Percentiles rank a stretch among this genome's conserved stretches.
phyloP scores from a whole-genome alignment of 2,329 filamentous ascomycete species.

The Exophiala phaeomuriformis region DNA sequence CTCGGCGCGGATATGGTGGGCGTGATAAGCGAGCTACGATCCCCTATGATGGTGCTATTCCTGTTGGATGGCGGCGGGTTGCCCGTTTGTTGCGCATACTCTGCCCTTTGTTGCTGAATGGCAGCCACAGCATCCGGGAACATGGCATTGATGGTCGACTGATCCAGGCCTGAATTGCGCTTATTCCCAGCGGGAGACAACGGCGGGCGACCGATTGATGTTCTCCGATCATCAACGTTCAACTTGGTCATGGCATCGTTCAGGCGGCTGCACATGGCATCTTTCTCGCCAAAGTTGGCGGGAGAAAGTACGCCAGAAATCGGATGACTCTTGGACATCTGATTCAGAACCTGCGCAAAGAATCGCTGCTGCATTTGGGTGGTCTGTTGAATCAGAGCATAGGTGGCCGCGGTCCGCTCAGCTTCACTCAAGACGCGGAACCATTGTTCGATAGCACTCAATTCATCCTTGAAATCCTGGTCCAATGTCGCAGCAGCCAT shows the following conservation, averaged over 20 bases:
- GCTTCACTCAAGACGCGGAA: constrained; percentile 96
- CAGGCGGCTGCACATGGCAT: constrained; percentile 92
- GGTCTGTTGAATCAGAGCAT: constrained; percentile 93
- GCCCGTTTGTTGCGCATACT: constrained; percentile 92
- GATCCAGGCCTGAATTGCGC: constrained; percentile 88
- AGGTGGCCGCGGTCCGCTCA: constrained; percentile 88
- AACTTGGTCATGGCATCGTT: constrained; percentile 96
- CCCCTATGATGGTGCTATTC: constrained; percentile 75
- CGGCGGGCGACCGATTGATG: constrained; percentile 74
- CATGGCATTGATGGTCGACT: constrained; percentile 94
- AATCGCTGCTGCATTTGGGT: constrained; percentile 98
- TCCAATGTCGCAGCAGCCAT: constrained; percentile 98
- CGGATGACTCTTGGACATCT: constrained; percentile 97
- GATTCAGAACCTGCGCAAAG: constrained; percentile 96
- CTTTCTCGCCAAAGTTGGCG: constrained; percentile 88
- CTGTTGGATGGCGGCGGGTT: constrained; percentile 84
- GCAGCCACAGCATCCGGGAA: constrained; percentile 96
- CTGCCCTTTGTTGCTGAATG: constrained; percentile 95
- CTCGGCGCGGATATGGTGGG: constrained; percentile 66
- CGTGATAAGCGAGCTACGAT: constrained; percentile 65
- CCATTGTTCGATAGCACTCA: constrained; percentile 99
- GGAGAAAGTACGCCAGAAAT: constrained; percentile 94
- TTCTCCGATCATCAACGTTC: constrained; percentile 76
- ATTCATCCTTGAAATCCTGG: constrained; percentile 98
- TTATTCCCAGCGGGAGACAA: constrained; percentile 67